Percentiles rank a stretch among this genome's conserved stretches.
phyloP scores from a whole-genome alignment of 495 filamentous ascomycete genomes.

The Aspergillus affinis region DNA sequence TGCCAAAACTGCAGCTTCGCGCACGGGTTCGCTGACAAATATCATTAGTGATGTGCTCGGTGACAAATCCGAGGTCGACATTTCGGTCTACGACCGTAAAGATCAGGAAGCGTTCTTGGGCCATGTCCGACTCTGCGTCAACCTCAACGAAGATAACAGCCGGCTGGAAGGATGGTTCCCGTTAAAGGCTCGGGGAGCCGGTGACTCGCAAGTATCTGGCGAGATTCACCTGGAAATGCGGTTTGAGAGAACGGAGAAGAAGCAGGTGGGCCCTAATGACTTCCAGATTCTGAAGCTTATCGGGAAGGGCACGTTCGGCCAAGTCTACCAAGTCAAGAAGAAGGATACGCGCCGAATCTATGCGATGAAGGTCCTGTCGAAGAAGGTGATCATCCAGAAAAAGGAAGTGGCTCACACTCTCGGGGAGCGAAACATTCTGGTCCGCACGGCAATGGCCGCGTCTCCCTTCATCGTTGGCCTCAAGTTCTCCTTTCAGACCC shows the following conservation, averaged over 20 bases:
- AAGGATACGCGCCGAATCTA: conserved; percentile 95
- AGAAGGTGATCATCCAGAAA: conserved; percentile 99
- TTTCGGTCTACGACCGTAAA: conserved; percentile 88
- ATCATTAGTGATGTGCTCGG: conserved; percentile 85
- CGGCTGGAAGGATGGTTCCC: conserved; percentile 83
- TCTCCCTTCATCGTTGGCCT: conserved; percentile 97
- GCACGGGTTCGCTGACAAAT: not conserved
- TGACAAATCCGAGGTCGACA: conserved; percentile 85
- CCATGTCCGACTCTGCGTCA: conserved; percentile 76
- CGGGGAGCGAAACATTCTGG: conserved; percentile 94
- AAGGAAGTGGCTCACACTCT: conserved; percentile 98
- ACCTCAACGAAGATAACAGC: conserved; percentile 64
- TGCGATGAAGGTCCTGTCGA: conserved; percentile 98
- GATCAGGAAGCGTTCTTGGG: conserved; percentile 89
- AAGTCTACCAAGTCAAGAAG: conserved; percentile 99
- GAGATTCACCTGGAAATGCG: conserved; percentile 84
- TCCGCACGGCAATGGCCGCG: conserved; percentile 91
- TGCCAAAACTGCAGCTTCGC: not conserved
- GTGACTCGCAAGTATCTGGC: conserved; percentile 74
- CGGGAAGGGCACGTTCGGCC: conserved; percentile 98
- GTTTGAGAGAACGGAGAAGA: conserved; percentile 88
- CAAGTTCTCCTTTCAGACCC: conserved; percentile 98
- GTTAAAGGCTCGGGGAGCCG: conserved; percentile 63
- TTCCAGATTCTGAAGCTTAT: conserved; percentile 96
- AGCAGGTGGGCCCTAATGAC: conserved; percentile 93